Conservation (phyloP, 495 filamentous ascomycete genomes). For the Penicillium manginii region DNA sequence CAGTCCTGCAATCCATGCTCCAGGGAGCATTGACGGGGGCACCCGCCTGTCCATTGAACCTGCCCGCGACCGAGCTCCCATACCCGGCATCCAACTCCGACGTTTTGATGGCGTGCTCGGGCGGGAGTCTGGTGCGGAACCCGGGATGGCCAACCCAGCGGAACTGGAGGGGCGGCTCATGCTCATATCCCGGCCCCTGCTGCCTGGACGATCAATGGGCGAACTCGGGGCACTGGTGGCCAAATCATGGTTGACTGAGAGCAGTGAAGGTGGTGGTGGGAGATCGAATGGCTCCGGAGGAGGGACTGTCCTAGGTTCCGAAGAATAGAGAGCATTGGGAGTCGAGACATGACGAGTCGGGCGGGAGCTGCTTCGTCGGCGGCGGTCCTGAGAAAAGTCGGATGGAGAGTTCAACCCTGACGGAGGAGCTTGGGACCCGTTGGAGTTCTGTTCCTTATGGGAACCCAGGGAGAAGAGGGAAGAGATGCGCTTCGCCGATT, state of each 20-base stretch:
- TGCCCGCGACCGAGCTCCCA: slow-evolving; percentile 49
- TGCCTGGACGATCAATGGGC: slow-evolving; percentile 40
- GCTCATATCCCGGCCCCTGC: slow-evolving; percentile 44
- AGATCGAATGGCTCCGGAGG: slow-evolving; percentile 33
- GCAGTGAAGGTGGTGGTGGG: slow-evolving; percentile 48
- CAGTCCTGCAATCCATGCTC: slow-evolving; percentile 66
- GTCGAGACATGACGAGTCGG: slow-evolving; percentile 44
- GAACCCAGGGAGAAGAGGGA: slow-evolving; percentile 51
- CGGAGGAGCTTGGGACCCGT: slow-evolving; percentile 12
- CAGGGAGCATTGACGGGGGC: slow-evolving; percentile 26
- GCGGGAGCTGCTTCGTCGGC: slow-evolving; percentile 39
- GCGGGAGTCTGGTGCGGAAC: slow-evolving; percentile 40
- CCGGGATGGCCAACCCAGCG: slow-evolving; percentile 42
- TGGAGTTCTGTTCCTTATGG: slow-evolving; percentile 40
- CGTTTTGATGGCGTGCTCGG: slow-evolving; percentile 49
- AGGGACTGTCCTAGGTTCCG: slow-evolving; percentile 35
- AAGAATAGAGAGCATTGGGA: slow-evolving; percentile 31
- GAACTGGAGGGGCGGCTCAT: slow-evolving; percentile 43
- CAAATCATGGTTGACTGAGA: slow-evolving; percentile 47
- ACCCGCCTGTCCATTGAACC: slow-evolving; percentile 37
- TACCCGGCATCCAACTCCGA: slow-evolving; percentile 60
- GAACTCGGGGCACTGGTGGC: slow-evolving; percentile 39
- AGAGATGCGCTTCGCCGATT: slow-evolving; percentile 54
- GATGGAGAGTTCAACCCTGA: slow-evolving; percentile 15
- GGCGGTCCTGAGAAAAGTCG: slow-evolving; percentile 27